Percentiles rank a stretch among this genome's conserved stretches.
These are phyloP conservation scores for Fusarium pseudograminearum DNA, from an alignment of 2,329 filamentous ascomycete genomes.

Conservation along the genomic window DNA sequence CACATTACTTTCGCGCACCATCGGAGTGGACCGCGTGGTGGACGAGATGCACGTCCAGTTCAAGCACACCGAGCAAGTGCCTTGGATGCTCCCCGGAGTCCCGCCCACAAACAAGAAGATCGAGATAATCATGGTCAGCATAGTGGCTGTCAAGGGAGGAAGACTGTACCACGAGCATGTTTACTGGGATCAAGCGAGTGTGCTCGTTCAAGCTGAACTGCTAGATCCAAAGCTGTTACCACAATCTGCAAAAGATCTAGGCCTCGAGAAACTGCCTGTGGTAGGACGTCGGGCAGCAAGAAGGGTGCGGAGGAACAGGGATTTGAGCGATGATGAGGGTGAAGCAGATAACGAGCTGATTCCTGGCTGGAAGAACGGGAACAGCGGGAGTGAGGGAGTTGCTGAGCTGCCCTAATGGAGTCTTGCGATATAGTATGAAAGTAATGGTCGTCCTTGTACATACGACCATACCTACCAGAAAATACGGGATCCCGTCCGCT, in stretches of 20 bases:
- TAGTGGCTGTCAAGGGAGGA: conserved; percentile 70
- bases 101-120: conserved; percentile 65
- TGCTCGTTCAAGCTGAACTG: conserved; percentile 69
- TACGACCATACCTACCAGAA: not conserved
- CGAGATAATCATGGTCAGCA: conserved; percentile 67
- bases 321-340: conserved; percentile 52
- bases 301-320: conserved; percentile 48
- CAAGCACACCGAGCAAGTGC: conserved; percentile 67
- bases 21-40: conserved; percentile 73
- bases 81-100: conserved; percentile 72
- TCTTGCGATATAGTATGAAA: not conserved
- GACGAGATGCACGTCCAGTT: conserved; percentile 72
- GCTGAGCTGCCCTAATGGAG: not conserved
- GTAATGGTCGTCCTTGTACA: rapidly evolving
- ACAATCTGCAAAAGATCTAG: conserved; percentile 50
- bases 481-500: not conserved
- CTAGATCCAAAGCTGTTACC: conserved; percentile 59
- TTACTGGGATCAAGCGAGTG: conserved; percentile 73
- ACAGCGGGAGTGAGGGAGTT: not conserved
- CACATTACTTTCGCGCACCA: conserved; percentile 72
- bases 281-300: conserved; percentile 56
- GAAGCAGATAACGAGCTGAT: conserved; percentile 59
- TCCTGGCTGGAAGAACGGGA: conserved; percentile 49
- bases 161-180: conserved; percentile 73
- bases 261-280: conserved; percentile 55